phyloP scores from a whole-genome alignment of 1,284 basidiomycete species.

The Fomitopsis schrenkii region DNA sequence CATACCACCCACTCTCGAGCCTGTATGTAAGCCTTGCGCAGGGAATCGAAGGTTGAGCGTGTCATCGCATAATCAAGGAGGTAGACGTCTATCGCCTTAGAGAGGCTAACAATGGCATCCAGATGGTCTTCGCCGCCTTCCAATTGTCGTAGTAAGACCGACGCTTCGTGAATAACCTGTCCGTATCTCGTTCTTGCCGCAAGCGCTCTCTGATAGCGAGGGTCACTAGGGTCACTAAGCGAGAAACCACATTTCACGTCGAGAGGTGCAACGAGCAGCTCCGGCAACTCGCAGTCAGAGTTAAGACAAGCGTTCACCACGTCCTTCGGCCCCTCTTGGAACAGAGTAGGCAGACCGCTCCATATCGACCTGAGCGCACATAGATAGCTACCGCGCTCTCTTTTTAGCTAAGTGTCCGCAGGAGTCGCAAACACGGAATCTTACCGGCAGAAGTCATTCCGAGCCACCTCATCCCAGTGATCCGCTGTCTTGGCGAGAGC shows the following conservation, averaged over 20 bases:
- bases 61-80: conserved; percentile 72
- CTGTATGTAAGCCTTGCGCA: conserved; percentile 68
- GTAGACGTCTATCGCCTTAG: conserved; percentile 71
- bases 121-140: conserved; percentile 83
- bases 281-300: conserved; percentile 57
- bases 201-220: conserved; percentile 66
- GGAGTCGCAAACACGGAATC: conserved; percentile 17
- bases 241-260: conserved; percentile 72
- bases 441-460: conserved; percentile 93
- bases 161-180: conserved; percentile 66
- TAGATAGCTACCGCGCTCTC: conserved; percentile 44
- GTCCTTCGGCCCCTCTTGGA: conserved; percentile 56
- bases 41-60: conserved; percentile 50
- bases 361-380: conserved; percentile 65
- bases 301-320: conserved; percentile 55
- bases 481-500: conserved; percentile 50
- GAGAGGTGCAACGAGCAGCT: conserved; percentile 59
- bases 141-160: conserved; percentile 57
- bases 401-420: not conserved
- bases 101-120: conserved; percentile 76
- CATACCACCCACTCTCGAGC: conserved; percentile 57
- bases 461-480: conserved; percentile 69
- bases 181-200: conserved; percentile 69
- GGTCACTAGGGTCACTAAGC: conserved; percentile 73
- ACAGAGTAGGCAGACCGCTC: conserved; percentile 67